phyloP scores from a whole-genome alignment of 345 rosid species.

The Dipteronia sinensis region DNA sequence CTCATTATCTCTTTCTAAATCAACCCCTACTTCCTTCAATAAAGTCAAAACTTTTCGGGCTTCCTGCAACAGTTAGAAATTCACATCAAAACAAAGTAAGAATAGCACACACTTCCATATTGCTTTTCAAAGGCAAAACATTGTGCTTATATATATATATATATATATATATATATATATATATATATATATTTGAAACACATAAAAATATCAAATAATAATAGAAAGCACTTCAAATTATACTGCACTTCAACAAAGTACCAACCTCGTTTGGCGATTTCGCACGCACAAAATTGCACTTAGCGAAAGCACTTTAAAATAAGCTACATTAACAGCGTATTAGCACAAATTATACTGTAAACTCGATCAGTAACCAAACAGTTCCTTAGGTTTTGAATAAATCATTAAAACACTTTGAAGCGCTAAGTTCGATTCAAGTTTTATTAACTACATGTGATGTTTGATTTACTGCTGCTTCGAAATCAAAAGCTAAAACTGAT shows the following conservation, averaged over 20 bases:
- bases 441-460: neutral
- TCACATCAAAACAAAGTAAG: neutral
- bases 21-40: conserved; percentile 76
- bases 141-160: too few relatives aligned
- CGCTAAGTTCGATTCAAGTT: neutral
- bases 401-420: neutral
- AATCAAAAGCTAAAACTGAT: conserved; percentile 7
- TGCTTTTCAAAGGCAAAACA: too few relatives aligned
- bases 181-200: too few relatives aligned
- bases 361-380: neutral
- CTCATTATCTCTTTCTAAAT: conserved; percentile 69
- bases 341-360: neutral
- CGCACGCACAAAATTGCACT: neutral
- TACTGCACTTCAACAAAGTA: neutral
- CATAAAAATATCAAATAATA: neutral
- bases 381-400: neutral
- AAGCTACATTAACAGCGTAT: neutral
- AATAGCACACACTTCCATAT: neutral
- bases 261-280: neutral
- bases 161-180: too few relatives aligned
- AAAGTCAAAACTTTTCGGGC: conserved; percentile 57
- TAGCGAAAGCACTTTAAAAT: neutral
- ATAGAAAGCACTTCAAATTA: neutral
- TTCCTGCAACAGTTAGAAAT: conserved; percentile 48
- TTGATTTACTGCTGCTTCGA: neutral